A percentile compares a stretch with the other conserved stretches of the same genome.
Conservation (phyloP, 2,329 filamentous ascomycete genomes). For the Alternaria arbusti region DNA sequence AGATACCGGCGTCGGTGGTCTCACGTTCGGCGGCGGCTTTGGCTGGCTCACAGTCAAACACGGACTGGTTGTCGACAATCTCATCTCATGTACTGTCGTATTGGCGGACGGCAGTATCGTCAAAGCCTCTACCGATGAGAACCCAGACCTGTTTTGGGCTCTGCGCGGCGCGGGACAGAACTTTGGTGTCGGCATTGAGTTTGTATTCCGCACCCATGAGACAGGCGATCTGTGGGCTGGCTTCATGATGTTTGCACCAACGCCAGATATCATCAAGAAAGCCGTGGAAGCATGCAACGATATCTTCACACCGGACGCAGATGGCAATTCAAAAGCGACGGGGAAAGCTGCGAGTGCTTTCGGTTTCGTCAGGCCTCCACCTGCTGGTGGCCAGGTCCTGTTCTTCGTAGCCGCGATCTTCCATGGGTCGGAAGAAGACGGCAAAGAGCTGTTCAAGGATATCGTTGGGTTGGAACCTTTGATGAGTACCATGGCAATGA, state of each 20-base stretch:
- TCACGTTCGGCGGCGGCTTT: slow-evolving; percentile 63
- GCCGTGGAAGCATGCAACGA: slow-evolving; percentile 4
- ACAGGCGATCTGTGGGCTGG: slow-evolving; percentile 18
- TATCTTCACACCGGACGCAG: slow-evolving; percentile 4
- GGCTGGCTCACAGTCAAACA: slow-evolving; percentile 61
- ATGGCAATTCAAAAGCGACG: slow-evolving; percentile 4
- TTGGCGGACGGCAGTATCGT: slow-evolving; percentile 56
- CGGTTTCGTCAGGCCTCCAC: slow-evolving; percentile 9
- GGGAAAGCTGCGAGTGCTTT: slow-evolving; percentile 4
- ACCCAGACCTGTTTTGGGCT: slow-evolving; percentile 62
- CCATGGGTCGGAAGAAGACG: slow-evolving; percentile 5
- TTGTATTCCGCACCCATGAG: slow-evolving; percentile 47
- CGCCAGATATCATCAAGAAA: slow-evolving; percentile 3
- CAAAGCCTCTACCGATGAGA: slow-evolving; percentile 37
- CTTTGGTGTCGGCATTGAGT: slow-evolving; percentile 60
- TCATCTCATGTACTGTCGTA: slow-evolving; percentile 59
- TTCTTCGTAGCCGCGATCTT: neutral
- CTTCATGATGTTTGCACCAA: slow-evolving; percentile 11
- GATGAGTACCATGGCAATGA: slow-evolving; percentile 10
- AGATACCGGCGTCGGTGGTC: slow-evolving; percentile 51
- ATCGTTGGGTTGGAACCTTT: slow-evolving; percentile 1
- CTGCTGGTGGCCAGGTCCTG: slow-evolving; percentile 4
- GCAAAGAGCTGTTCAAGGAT: slow-evolving; percentile 7
- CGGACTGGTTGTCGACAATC: slow-evolving; percentile 61
- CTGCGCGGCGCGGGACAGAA: slow-evolving; percentile 64